Conservation (phyloP, 768 basidiomycete genomes). For the Amanita jacksonii region DNA sequence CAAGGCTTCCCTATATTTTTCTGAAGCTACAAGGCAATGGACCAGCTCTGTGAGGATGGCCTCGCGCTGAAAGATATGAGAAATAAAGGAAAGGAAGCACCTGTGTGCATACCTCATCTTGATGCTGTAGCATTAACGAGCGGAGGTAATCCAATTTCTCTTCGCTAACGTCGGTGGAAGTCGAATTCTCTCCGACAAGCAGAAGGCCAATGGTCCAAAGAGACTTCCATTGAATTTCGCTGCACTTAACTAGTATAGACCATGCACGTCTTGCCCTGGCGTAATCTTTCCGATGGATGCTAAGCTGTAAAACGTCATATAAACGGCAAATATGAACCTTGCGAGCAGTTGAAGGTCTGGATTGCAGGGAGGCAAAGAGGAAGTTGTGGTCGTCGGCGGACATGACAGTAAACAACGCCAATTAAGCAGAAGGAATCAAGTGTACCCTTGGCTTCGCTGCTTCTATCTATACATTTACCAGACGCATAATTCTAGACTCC, state of each 20-base stretch:
- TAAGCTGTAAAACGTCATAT: constrained; percentile 65
- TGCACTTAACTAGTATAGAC: constrained; percentile 66
- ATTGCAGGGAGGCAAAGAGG: constrained; percentile 51
- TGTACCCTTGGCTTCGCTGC: constrained; percentile 2
- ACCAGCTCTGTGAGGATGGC: constrained; percentile 66
- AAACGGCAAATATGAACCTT: constrained; percentile 68
- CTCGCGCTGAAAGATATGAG: constrained; percentile 45
- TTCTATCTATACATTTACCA: constrained; percentile 7
- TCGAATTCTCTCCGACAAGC: constrained; percentile 32
- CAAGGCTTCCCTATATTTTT: constrained; percentile 57
- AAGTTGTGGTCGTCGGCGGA: constrained; percentile 33
- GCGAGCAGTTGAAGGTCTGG: constrained; percentile 41
- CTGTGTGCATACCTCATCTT: constrained; percentile 45
- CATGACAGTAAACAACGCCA: constrained; percentile 25
- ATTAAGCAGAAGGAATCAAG: constrained; percentile 16
- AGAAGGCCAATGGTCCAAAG: constrained; percentile 64
- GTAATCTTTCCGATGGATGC: constrained; percentile 57
- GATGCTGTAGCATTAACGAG: constrained; percentile 60
- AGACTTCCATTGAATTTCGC: constrained; percentile 64
- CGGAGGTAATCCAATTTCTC: constrained; percentile 51
- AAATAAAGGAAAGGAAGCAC: not conserved
- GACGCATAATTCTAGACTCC: not conserved
- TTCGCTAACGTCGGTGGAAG: constrained; percentile 20
- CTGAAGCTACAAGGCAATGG: constrained; percentile 50
- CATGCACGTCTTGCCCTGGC: constrained; percentile 59